These are phyloP conservation scores for Globisporangium barbulae DNA, from an alignment of 352 stramenopile genomes.

Conservation along the genomic window DNA sequence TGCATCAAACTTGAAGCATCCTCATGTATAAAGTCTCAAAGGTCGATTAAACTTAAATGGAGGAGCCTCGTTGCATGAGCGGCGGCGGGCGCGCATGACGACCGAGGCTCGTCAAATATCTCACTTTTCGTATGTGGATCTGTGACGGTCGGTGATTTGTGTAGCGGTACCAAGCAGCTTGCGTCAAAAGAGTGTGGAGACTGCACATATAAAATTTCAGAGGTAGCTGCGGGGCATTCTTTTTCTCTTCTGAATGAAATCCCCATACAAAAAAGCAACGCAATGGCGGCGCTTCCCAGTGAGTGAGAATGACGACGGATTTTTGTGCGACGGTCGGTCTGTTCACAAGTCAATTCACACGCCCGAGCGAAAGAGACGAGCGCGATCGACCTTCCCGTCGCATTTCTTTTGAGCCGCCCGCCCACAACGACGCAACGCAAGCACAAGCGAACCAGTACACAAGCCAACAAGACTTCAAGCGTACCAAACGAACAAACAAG, in stretches of 20 bases:
- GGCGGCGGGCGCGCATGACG: not conserved
- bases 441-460: not conserved
- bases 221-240: not conserved
- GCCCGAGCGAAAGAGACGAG: slow-evolving; percentile 2
- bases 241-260: not conserved
- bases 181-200: slow-evolving; percentile 2
- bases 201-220: slow-evolving; percentile 1
- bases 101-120: not conserved
- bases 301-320: not conserved
- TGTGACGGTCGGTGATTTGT: slow-evolving; percentile 1
- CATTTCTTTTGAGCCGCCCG: slow-evolving; percentile 5
- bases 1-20: not conserved
- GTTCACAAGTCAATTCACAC: slow-evolving; percentile 8
- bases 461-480: not conserved
- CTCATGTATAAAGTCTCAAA: not conserved
- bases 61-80: not conserved
- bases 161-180: too few relatives aligned
- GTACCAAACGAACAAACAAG: not conserved
- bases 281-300: not conserved
- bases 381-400: slow-evolving; percentile 3
- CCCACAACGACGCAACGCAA: not conserved
- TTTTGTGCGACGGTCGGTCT: not conserved
- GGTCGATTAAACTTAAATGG: too few relatives aligned
- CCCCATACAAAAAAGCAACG: not conserved
- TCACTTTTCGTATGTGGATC: not conserved